Base-by-base conservation (phyloP, 2,329 filamentous ascomycete genomes). In the Paracamarosporium sp. region DNA sequence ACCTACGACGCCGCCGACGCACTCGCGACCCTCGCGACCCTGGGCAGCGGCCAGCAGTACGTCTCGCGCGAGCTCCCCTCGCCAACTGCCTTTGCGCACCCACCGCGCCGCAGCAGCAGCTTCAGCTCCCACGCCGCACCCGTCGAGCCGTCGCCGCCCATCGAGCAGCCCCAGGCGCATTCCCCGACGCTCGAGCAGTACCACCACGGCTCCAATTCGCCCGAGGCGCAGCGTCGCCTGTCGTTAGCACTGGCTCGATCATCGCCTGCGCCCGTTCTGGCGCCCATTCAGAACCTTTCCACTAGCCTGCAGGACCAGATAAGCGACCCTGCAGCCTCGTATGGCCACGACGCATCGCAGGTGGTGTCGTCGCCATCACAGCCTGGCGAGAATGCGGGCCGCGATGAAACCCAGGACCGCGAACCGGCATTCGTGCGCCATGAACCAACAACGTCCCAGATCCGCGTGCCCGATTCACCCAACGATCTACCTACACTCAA, bases 161-260 rank as follows among this genome's bases (percentile, higher is more conserved):
- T 69, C 25, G 69, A 75, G 9, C 65, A 59, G 47, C 67, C 69
- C 25, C 70, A 74, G 24, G 40, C 60, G 25, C 76, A 71, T 67
- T 82, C 80, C 25, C 80, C 81, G 4, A 79, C 80, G 2, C 75
- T 82, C 43, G 78, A 81, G 24, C 79, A 80, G 45, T 82, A 81
- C 64, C 79, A 80, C 59, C 76, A 81, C 60, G 73, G 74, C 43
- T 79, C 79, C 36, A 72, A 72, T 35, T 81, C 79, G 45, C 80
- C 80, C 38, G 78, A 81, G 57, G 76, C 78, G 62, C 72, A 74
- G 45, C 70, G 76, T n/a, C 71, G 76, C 41, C 79, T 67, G 61
- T 79, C 65, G 50, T 65, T 69, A 59, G 47, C 47, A 17, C 68
- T 68, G 59, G 66, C 62, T 31, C 64, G 66, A 55, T 69, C 66